Percentiles rank a stretch among this genome's conserved stretches.
phyloP scores from a whole-genome alignment of 768 basidiomycete genomes.

The Aureoboletus auriporus region DNA sequence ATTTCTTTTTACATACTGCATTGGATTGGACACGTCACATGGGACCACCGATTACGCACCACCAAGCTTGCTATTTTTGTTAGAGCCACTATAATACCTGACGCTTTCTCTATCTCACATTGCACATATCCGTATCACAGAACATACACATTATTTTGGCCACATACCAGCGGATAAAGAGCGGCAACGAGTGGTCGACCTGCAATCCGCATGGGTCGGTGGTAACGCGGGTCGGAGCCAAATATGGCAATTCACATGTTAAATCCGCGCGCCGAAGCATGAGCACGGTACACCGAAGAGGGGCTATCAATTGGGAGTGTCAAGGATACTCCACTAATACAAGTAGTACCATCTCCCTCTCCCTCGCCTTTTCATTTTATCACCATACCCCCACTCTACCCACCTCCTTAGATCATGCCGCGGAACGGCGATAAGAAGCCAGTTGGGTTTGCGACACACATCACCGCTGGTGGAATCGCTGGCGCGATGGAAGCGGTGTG shows the following conservation, averaged over 20 bases:
- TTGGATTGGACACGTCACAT: conserved; percentile 6
- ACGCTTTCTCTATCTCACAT: conserved; percentile 9
- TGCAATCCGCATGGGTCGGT: neutral
- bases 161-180: conserved; percentile 18
- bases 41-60: conserved; percentile 6
- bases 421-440: conserved; percentile 64
- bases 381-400: neutral
- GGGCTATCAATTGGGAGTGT: conserved; percentile 3
- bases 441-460: conserved; percentile 82
- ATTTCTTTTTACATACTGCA: conserved; percentile 2
- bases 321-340: neutral
- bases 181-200: conserved; percentile 8
- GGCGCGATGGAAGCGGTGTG: conserved; percentile 90
- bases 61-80: conserved; percentile 1
- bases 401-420: conserved; percentile 38
- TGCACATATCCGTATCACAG: conserved; percentile 1
- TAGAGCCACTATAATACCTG: conserved; percentile 21
- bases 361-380: neutral
- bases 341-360: neutral
- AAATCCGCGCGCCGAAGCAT: conserved; percentile 10
- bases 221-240: conserved; percentile 18
- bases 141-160: conserved; percentile 7
- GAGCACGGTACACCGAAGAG: conserved; percentile 12
- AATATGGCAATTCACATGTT: conserved; percentile 30
- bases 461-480: conserved; percentile 91